Base-by-base conservation (phyloP, 192 early-diverging fungal species). In the Backusella tarrabulga region DNA sequence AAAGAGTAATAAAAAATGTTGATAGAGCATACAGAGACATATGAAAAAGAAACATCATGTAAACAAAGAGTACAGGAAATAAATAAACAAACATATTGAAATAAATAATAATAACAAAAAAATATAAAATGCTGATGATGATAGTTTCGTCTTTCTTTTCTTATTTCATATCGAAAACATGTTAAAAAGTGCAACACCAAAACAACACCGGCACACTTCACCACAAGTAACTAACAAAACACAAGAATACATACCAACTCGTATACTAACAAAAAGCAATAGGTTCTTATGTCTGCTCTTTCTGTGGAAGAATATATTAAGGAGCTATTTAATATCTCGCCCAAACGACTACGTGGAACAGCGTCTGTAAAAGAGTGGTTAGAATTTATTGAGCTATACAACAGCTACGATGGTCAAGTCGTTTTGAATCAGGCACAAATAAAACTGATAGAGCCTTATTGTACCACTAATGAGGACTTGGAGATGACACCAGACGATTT, bases 401-500 rank as follows among this genome's bases (percentile, higher is more conserved):
- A 85, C 34, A 3, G 54, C 19, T 34, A 73, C 35, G 50, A 82
- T 14, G 42, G 50, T 0, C 29, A 50, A 23, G 63, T 41, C 4
- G 32, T 85, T n/a, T 67, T 85, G 8, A 82, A 75, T 15, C 32
- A 73, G 23, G 75, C 79, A 41, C 73, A 79, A 68, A 71, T 29
- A 34, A 72, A 26, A 34, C 70, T 63, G 7, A 73, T 85, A 32
- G 40, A 76, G 60, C 70, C 73, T 6, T 85, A 72, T 7, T 77
- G 74, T 36, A 38, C 70, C 12, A 5, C 40, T 38, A 85, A 85
- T 69, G 41, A 73, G 32, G 76, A 85, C 21, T 34, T 85, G 41
- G 83, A 85, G 52, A 73, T 85, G 68, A 71, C 77, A 4, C 71
- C 79, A 50, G 78, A 82, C 41, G 81, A 85, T 38, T 72, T 85